Base-by-base conservation (phyloP, 2,329 filamentous ascomycete species). In the Akanthomyces uredinophilus region DNA sequence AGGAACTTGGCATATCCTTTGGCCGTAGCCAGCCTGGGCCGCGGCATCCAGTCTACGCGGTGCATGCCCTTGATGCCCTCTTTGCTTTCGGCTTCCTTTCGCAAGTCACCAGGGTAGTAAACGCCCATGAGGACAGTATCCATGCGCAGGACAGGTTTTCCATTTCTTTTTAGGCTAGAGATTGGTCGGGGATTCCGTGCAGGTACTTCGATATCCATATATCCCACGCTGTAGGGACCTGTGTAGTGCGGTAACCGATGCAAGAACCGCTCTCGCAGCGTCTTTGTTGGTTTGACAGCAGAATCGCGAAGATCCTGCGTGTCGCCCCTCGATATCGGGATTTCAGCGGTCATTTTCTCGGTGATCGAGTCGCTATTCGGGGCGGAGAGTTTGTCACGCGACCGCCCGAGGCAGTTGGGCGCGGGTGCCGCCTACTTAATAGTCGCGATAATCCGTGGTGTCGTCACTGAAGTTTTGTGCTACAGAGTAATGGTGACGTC, bases 191-290 rank as follows among this genome's bases (percentile, higher is more conserved):
- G 76, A 1, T 73, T 63, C 14, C 74, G 70, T 18, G 79, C 81
- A 5, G 87, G 85, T 32, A 89, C 79, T 71, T 90, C 87, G 62
- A 87, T 77, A 66, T 90, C 87, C 70, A 89, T 79, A 14, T 85
- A 88, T 29, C 88, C 87, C 46, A 91, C 87, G 65, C 81, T 81
- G 71, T 89, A 88, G 0, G 85, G 85, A 0, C 88, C 87, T 1
- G 82, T 80, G 68, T 88, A 88, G 16, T 78, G 70, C 4, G 87
- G 87, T 56, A 90, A 83, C 4, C 72, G 67, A 67, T 79, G 75
- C 43, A 78, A 70, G 53, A 78, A 67, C n/a, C 68, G 68, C 60
- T 79, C 78, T 51, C 73, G 71, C 47, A 75, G 59, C 8, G 71
- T 69, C 49, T 70, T 72, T 18, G 65, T 66, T 20, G 73, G 73